Conservation (phyloP, 148 eudicot genomes). For the Gaultheria prostrata region DNA sequence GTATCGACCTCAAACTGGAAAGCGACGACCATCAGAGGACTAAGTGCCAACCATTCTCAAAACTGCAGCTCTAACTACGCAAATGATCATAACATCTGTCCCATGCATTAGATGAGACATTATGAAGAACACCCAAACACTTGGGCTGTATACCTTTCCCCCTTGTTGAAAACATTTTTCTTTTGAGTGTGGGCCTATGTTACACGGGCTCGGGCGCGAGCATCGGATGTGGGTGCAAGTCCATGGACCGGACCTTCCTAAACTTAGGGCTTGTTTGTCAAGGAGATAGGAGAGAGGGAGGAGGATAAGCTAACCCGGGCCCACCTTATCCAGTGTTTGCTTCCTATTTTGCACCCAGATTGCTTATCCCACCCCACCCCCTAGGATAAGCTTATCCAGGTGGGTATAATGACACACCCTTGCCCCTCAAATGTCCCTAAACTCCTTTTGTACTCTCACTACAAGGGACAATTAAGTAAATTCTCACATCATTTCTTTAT, state of each 20-base stretch:
- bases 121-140: conserved; percentile 10
- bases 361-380: too few relatives aligned
- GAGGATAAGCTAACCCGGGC: too few relatives aligned
- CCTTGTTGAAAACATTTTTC: not conserved
- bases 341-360: too few relatives aligned
- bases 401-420: too few relatives aligned
- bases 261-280: too few relatives aligned
- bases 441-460: too few relatives aligned
- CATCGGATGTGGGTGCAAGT: not conserved
- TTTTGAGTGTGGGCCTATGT: not conserved
- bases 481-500: too few relatives aligned
- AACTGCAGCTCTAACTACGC: not conserved
- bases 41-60: not conserved
- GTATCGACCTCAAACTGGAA: not conserved
- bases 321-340: too few relatives aligned
- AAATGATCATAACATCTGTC: not conserved
- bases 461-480: too few relatives aligned
- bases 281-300: too few relatives aligned
- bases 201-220: not conserved
- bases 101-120: not conserved
- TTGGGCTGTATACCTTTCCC: not conserved
- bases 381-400: too few relatives aligned
- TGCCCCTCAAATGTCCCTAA: too few relatives aligned
- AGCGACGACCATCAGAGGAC: not conserved
- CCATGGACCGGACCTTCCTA: not conserved